Conservation (phyloP, 192 early-diverging fungal species). For the Kappamyces sp. region DNA sequence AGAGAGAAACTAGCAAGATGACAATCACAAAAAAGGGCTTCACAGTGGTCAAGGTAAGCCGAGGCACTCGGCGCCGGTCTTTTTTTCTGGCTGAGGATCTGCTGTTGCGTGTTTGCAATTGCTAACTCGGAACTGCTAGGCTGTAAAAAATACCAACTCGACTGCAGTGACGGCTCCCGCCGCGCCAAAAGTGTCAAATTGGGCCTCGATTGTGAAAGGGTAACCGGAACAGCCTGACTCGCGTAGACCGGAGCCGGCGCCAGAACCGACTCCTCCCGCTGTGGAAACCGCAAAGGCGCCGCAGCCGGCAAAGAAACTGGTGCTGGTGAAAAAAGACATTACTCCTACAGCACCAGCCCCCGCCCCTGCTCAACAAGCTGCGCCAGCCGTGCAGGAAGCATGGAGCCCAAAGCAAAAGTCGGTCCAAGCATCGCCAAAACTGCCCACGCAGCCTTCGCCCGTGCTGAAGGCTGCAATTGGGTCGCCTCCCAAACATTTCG, state of each 20-base stretch:
- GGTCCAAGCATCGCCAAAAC: not conserved
- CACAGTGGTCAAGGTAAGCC: constrained; percentile 12
- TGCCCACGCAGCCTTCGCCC: constrained; percentile 2
- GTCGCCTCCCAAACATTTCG: constrained; percentile 1
- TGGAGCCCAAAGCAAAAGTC: not conserved
- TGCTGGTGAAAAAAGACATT: not conserved
- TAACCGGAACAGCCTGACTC: not conserved
- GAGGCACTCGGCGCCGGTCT: no score
- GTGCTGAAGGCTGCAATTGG: not conserved
- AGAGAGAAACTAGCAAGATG: constrained; percentile 12
- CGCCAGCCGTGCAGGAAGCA: constrained; percentile 4
- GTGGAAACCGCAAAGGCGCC: not conserved
- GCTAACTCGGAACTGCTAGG: not conserved
- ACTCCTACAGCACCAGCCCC: not conserved
- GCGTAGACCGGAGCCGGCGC: not conserved
- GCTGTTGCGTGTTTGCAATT: not conserved
- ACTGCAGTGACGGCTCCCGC: not conserved
- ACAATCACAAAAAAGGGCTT: constrained; percentile 12
- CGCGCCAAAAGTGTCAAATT: not conserved
- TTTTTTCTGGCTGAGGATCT: not conserved
- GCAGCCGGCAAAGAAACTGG: not conserved
- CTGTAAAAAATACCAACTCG: not conserved
- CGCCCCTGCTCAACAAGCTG: constrained; percentile 3
- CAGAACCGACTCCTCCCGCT: not conserved
- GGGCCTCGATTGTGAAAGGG: constrained; percentile 13